Conservation (phyloP, 2,329 filamentous ascomycete species). For the Paecilomyces sp. region DNA sequence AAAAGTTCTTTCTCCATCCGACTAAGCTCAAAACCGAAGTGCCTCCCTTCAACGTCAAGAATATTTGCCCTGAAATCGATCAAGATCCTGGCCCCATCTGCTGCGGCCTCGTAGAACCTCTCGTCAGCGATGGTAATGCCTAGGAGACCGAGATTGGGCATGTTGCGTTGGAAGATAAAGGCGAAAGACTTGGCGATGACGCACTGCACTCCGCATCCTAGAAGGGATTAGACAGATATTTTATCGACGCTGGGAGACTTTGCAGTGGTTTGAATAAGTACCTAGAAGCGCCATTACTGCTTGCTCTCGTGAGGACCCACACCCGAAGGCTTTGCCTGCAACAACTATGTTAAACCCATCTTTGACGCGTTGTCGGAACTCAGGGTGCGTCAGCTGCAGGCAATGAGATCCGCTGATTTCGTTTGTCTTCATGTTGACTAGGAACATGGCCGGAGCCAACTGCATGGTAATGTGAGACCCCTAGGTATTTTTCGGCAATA, state of each 20-base stretch:
- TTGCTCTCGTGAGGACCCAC: constrained; percentile 40
- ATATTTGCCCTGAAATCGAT: constrained; percentile 22
- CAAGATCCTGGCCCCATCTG: constrained; percentile 28
- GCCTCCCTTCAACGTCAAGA: constrained; percentile 14
- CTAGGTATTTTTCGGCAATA: background rate
- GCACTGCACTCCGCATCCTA: constrained; percentile 29
- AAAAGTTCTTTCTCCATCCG: constrained; percentile 34
- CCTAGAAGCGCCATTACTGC: constrained; percentile 36
- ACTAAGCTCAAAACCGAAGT: constrained; percentile 30
- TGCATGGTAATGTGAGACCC: constrained; percentile 7
- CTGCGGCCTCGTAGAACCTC: constrained; percentile 29
- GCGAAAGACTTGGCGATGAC: constrained; percentile 41
- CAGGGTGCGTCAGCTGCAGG: constrained; percentile 33
- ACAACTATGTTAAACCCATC: constrained; percentile 37
- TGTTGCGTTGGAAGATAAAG: constrained; percentile 42
- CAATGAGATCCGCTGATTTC: constrained; percentile 33
- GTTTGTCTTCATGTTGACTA: constrained; percentile 21
- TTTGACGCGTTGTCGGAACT: constrained; percentile 31
- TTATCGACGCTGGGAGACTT: too few relatives aligned
- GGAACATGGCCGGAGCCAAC: constrained; percentile 35
- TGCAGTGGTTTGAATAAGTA: constrained; percentile 1
- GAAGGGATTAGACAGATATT: background rate
- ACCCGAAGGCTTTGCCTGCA: constrained; percentile 40
- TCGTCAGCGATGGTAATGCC: constrained; percentile 36
- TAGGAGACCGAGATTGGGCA: constrained; percentile 39